These are phyloP conservation scores for Fistulinella staudtii DNA, from an alignment of 1,284 basidiomycete genomes.

Conservation along the genomic window DNA sequence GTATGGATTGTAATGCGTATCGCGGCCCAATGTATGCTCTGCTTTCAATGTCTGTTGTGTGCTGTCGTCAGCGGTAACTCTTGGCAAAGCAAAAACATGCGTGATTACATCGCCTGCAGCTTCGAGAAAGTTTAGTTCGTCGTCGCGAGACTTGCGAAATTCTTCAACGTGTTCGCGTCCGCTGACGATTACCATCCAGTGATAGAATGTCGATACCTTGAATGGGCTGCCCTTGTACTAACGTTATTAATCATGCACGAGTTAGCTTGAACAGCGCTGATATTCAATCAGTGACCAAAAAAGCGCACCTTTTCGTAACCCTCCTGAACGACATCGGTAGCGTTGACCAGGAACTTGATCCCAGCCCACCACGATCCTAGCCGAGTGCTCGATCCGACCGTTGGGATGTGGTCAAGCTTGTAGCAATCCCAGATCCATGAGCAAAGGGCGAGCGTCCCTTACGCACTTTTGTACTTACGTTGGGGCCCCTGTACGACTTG, in stretches of 20 bases:
- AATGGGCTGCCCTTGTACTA: slow-evolving; percentile 39
- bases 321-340: slow-evolving; percentile 15
- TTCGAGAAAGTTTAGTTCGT: slow-evolving; percentile 16
- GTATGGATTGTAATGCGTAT: slow-evolving; percentile 25
- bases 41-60: slow-evolving; percentile 1
- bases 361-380: slow-evolving; percentile 20
- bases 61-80: background rate
- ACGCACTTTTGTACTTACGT: background rate
- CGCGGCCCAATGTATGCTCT: slow-evolving; percentile 20
- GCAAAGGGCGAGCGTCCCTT: background rate
- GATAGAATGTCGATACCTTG: slow-evolving; percentile 38
- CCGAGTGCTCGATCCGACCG: slow-evolving; percentile 20
- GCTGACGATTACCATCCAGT: slow-evolving; percentile 42
- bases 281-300: background rate
- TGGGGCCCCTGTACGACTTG: background rate
- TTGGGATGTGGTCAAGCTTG: slow-evolving; percentile 22
- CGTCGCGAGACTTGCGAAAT: slow-evolving; percentile 37
- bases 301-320: slow-evolving; percentile 23
- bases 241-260: background rate
- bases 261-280: no score
- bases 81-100: background rate
- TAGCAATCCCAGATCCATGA: background rate
- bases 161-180: slow-evolving; percentile 39
- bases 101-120: slow-evolving; percentile 7
- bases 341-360: slow-evolving; percentile 9